These are phyloP conservation scores for Lepiota venenata DNA, from an alignment of 768 basidiomycete species.

Conservation along the genomic window DNA sequence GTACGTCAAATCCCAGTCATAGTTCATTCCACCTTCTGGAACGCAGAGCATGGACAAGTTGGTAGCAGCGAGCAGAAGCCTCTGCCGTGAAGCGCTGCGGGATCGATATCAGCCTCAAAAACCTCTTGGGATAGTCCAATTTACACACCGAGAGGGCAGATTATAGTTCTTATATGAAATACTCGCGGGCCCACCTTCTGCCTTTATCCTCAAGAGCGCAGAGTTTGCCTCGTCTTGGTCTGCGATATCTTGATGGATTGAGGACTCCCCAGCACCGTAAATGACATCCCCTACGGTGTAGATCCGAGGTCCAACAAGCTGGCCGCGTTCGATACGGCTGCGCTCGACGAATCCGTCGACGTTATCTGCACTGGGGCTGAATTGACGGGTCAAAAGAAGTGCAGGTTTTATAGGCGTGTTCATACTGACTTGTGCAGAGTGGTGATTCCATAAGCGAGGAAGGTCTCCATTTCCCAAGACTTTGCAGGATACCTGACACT, in stretches of 20 bases:
- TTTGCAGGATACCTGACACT: conserved; percentile 49
- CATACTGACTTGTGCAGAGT: conserved; percentile 69
- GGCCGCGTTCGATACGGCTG: conserved; percentile 63
- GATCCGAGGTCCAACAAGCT: conserved; percentile 67
- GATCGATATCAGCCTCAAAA: neutral
- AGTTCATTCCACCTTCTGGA: conserved; percentile 79
- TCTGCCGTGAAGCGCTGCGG: conserved; percentile 62
- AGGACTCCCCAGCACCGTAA: conserved; percentile 47
- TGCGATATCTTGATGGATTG: conserved; percentile 59
- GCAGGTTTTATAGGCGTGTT: neutral
- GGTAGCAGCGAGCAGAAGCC: conserved; percentile 56
- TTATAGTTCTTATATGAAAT: conserved; percentile 83
- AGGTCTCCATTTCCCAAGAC: conserved; percentile 74
- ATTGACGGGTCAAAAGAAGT: neutral
- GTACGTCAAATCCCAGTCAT: conserved; percentile 76
- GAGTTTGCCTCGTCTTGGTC: conserved; percentile 60
- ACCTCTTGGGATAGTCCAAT: neutral
- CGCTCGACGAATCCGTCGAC: conserved; percentile 65
- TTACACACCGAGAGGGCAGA: conserved; percentile 54
- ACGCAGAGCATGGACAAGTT: conserved; percentile 68
- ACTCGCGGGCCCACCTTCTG: conserved; percentile 64
- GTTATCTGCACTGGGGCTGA: conserved; percentile 62
- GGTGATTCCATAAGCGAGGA: conserved; percentile 75
- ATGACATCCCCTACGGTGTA: conserved; percentile 68
- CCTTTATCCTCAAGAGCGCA: conserved; percentile 65